Evolutionary conservation across 768 basidiomycete species (phyloP).

Genomic region (Tulasnella calospora): DNA sequence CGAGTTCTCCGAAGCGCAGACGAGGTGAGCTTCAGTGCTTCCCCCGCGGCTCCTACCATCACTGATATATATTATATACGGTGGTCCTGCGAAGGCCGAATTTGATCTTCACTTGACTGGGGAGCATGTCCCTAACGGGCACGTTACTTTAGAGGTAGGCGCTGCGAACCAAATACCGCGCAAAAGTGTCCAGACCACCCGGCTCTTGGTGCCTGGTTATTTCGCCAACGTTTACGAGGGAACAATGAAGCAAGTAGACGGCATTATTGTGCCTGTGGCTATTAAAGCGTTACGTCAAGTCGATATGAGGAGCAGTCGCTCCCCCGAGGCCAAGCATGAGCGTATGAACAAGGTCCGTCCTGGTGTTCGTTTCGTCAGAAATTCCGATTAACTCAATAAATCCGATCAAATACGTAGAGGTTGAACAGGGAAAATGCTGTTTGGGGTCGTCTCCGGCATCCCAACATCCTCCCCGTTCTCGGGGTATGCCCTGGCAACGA

Average conservation of each 20-base stretch:
- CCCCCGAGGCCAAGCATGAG: neutral
- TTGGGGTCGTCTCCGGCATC: neutral
- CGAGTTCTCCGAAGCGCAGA: too few species aligned
- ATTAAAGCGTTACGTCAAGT: neutral
- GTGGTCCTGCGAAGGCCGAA: neutral
- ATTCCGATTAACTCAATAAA: neutral
- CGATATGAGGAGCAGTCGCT: neutral
- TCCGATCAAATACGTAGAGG: neutral
- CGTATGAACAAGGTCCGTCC: neutral
- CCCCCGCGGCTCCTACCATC: too few species aligned
- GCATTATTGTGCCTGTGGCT: neutral
- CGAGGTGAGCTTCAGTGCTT: too few species aligned
- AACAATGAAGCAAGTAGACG: neutral
- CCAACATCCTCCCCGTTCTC: neutral
- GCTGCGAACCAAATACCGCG: neutral
- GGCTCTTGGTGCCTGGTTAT: neutral
- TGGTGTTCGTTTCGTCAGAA: neutral
- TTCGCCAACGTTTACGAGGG: neutral
- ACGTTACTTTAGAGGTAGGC: neutral
- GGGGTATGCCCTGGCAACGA: neutral
- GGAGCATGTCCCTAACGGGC: neutral
- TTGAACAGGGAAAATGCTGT: neutral
- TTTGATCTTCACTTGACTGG: neutral
- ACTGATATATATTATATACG: too few species aligned
- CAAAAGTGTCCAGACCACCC: neutral